Base-by-base conservation (phyloP, 164 flowering plant genomes). In the Dillenia suffruticosa region DNA sequence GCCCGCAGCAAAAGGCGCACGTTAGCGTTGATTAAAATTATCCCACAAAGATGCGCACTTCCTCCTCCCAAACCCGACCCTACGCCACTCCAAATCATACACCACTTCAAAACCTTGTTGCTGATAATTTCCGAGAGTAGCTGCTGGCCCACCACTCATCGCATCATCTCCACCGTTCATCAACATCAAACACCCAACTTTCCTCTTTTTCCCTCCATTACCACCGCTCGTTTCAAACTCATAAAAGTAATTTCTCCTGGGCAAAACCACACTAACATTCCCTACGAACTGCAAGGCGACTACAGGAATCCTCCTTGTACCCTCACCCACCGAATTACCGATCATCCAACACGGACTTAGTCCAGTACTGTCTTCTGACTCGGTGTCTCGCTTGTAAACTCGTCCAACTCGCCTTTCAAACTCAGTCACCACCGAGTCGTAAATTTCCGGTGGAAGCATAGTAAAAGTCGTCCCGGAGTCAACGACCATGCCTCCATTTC, bases 71-170 rank as follows among this genome's bases (percentile, higher is more conserved):
- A 93, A 93, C 64, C 98, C 98, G 48, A 93, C 79, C 58, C 81
- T 70, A 15, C 73, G 51, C 61, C 69, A 68, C 73, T 70, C 84
- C 85, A 93, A 76, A 64, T 93, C 98, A 66, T 93, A 93, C 24
- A 87, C 88, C 70, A 93, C 98, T 72, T 93, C 98, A 44, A 93
- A 89, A 58, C 97, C 97, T 65, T 93, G 98, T 59, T 93, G 98
- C 74, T 87, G 96, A 59, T 84, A 90, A 52, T 89, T 93, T 45
- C 98, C 98, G 10, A 93, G 65, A 3, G 82, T 76, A 16, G 82
- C 96, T 26, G 74, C 87, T 32, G 98, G 97, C 70, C 98, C 98
- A 65, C 84, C 79, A 0, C 63, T 26, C 54, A 81, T 92, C 59
- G 45, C 64, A 46, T 79, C 90, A 71, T 88, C 95, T 12, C 94